These are phyloP conservation scores for Tetrahymena elliotti DNA, from an alignment of 73 alveolate genomes.

Conservation along the genomic window DNA sequence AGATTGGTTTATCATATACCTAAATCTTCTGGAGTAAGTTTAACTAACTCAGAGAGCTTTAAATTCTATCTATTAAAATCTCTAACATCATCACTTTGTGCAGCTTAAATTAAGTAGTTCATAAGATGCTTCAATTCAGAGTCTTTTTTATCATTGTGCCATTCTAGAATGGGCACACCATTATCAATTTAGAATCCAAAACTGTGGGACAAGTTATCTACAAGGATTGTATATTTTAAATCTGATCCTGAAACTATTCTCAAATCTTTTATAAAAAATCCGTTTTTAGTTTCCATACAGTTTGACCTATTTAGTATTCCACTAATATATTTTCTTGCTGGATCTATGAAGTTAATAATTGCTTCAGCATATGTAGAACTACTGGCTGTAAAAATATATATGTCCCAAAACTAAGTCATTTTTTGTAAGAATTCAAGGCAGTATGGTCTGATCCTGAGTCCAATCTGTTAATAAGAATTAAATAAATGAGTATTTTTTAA, in stretches of 20 bases:
- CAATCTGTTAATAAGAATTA: slow-evolving; percentile 29
- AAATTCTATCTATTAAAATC: slow-evolving; percentile 26
- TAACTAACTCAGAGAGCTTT: slow-evolving; percentile 4
- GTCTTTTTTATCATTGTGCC: slow-evolving; percentile 56
- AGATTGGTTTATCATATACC: not conserved
- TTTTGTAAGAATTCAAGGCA: slow-evolving; percentile 57
- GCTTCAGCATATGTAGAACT: slow-evolving; percentile 73
- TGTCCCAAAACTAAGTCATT: slow-evolving; percentile 57
- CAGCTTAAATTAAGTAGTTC: slow-evolving; percentile 35
- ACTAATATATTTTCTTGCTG: slow-evolving; percentile 42
- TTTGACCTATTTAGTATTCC: slow-evolving; percentile 64
- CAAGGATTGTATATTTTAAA: slow-evolving; percentile 43
- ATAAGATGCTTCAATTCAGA: slow-evolving; percentile 50
- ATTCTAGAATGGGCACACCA: slow-evolving; percentile 62
- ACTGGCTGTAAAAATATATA: slow-evolving; percentile 71
- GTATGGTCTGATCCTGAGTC: slow-evolving; percentile 69
- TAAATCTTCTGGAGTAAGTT: not conserved
- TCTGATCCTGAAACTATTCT: slow-evolving; percentile 46
- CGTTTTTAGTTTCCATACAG: slow-evolving; percentile 69
- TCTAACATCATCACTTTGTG: slow-evolving; percentile 40
- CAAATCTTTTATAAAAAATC: slow-evolving; percentile 71
- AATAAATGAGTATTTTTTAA: not conserved
- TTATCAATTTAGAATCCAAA: slow-evolving; percentile 52
- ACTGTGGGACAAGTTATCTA: slow-evolving; percentile 56
- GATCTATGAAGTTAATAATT: slow-evolving; percentile 65